These are phyloP conservation scores for Pseudocercospora fijiensis DNA, from an alignment of 2,329 filamentous ascomycete genomes.

Conservation along the genomic window DNA sequence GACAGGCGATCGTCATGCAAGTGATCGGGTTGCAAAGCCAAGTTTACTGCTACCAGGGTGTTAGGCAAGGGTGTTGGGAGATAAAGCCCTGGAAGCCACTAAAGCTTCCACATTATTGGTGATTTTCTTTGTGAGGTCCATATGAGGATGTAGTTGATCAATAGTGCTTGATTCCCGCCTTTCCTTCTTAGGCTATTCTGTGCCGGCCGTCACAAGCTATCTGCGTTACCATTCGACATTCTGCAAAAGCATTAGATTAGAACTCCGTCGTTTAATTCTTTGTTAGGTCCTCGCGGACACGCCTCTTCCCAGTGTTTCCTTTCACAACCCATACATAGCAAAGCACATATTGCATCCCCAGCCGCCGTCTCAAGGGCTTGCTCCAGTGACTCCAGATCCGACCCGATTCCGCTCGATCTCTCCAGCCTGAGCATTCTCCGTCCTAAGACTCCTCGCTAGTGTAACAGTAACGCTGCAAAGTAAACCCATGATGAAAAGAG, in stretches of 20 bases:
- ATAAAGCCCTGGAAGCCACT: not conserved
- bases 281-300: slow-evolving; percentile 28
- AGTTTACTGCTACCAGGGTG: not conserved
- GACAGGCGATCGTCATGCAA: slow-evolving; percentile 1
- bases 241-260: slow-evolving; percentile 18
- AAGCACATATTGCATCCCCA: slow-evolving; percentile 4
- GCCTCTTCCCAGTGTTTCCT: slow-evolving; percentile 18
- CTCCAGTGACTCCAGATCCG: slow-evolving; percentile 15
- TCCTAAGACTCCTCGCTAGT: slow-evolving; percentile 33
- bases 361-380: slow-evolving; percentile 8
- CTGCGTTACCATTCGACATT: slow-evolving; percentile 6
- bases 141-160: not conserved
- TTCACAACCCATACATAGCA: not conserved
- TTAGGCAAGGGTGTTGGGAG: not conserved
- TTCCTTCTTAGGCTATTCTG: slow-evolving; percentile 3
- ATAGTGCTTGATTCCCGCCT: not conserved
- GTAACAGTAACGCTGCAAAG: slow-evolving; percentile 32
- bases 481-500: slow-evolving; percentile 23
- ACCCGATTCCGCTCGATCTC: slow-evolving; percentile 11
- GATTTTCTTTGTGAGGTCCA: not conserved
- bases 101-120: slow-evolving; percentile 4
- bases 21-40: not conserved
- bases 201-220: slow-evolving; percentile 8
- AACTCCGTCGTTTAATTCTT: slow-evolving; percentile 4
- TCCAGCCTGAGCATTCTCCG: slow-evolving; percentile 7